phyloP scores from a whole-genome alignment of 116 monocot genomes.

The Iris pallida region DNA sequence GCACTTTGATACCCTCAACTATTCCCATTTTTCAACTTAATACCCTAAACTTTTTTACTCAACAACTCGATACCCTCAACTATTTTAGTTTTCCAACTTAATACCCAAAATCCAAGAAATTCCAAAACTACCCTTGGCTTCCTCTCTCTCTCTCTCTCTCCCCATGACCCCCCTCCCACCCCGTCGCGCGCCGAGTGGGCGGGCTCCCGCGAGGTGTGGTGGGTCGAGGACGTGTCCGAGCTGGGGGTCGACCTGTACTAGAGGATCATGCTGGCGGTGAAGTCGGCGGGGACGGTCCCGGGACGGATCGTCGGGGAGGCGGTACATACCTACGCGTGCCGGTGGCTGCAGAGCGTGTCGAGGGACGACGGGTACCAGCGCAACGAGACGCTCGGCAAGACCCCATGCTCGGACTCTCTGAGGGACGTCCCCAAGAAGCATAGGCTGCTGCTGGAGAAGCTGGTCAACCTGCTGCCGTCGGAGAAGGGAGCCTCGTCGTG shows the following conservation, averaged over 20 bases:
- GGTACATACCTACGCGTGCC: conserved; percentile 43
- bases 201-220: conserved; percentile 28
- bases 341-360: conserved; percentile 30
- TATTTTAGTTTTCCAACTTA: too few relatives aligned
- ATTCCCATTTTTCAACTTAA: too few relatives aligned
- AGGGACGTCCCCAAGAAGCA: conserved; percentile 33
- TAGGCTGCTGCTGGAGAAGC: conserved; percentile 48
- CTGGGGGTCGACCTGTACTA: conserved; percentile 63
- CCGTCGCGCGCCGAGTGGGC: conserved; percentile 5
- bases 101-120: too few relatives aligned
- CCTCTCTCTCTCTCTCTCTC: too few relatives aligned
- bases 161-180: too few relatives aligned
- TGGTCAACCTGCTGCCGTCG: conserved; percentile 52
- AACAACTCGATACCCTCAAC: too few relatives aligned
- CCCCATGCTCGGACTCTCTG: neutral
- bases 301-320: conserved; percentile 46
- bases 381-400: neutral
- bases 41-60: too few relatives aligned
- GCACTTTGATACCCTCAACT: too few relatives aligned
- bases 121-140: too few relatives aligned
- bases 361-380: conserved; percentile 2
- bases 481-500: conserved; percentile 59
- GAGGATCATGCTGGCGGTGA: conserved; percentile 66
- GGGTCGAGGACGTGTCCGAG: conserved; percentile 65
- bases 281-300: conserved; percentile 42